phyloP scores from a whole-genome alignment of 2,329 filamentous ascomycete species.

The Mycogone perniciosa region DNA sequence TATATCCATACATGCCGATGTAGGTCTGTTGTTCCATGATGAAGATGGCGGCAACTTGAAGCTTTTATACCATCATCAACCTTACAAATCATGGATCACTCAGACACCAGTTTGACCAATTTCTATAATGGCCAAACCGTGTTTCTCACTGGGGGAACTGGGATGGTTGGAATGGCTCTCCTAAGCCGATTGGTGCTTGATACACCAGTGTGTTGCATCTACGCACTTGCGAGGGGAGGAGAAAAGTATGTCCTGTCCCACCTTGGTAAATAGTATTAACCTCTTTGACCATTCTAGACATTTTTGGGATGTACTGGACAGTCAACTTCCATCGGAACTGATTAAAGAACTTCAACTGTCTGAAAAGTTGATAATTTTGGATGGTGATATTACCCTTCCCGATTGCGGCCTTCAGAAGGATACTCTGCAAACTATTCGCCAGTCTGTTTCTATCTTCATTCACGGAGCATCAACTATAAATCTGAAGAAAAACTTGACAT shows the following conservation, averaged over 20 bases:
- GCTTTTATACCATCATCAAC: too few species aligned
- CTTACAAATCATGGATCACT: not conserved
- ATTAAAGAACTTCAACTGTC: not conserved
- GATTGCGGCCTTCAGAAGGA: not conserved
- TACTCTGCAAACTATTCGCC: not conserved
- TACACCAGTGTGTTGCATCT: not conserved
- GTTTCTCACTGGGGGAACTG: constrained; percentile 1
- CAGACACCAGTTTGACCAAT: not conserved
- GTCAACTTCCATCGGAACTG: not conserved
- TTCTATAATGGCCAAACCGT: constrained; percentile 1
- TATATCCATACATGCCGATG: too few species aligned
- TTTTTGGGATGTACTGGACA: not conserved
- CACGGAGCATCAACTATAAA: constrained; percentile 1
- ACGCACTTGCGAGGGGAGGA: constrained; percentile 1
- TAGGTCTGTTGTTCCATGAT: too few species aligned
- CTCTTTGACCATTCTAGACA: not conserved
- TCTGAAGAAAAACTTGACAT: not conserved
- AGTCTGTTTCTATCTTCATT: not conserved
- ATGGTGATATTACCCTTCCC: not conserved
- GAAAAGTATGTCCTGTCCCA: not conserved
- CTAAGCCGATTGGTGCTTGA: not conserved
- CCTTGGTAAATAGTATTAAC: not conserved
- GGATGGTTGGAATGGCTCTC: constrained; percentile 2
- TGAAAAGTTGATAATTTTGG: not conserved
- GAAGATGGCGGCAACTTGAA: too few species aligned